A percentile compares a stretch with the other conserved stretches of the same genome.
phyloP scores from a whole-genome alignment of 2,329 filamentous ascomycete genomes.

The Trichophyton rubrum region DNA sequence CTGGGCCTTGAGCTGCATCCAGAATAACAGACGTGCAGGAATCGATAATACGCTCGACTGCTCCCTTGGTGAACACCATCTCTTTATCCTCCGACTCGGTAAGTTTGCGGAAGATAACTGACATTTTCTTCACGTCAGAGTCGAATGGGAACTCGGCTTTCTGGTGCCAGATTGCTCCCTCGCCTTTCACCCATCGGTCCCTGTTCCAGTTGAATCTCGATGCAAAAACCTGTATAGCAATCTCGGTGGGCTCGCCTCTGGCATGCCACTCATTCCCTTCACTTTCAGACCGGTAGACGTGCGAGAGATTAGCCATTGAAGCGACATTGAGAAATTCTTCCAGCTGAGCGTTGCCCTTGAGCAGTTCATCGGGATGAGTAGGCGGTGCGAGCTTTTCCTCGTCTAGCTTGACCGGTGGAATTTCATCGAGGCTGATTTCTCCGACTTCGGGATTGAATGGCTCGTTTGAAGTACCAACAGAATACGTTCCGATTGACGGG shows the following conservation, averaged over 20 bases:
- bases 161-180: conserved; percentile 43
- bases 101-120: conserved; percentile 46
- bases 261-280: conserved; percentile 43
- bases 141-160: conserved; percentile 62
- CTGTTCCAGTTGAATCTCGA: conserved; percentile 55
- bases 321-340: conserved; percentile 50
- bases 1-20: conserved; percentile 28
- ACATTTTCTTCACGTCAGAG: conserved; percentile 65
- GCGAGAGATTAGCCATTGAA: conserved; percentile 53
- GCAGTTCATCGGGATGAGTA: conserved; percentile 21
- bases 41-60: conserved; percentile 53
- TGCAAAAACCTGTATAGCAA: conserved; percentile 63
- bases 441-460: conserved; percentile 47
- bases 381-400: conserved; percentile 17
- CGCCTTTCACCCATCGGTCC: conserved; percentile 39
- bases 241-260: conserved; percentile 57
- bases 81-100: conserved; percentile 15
- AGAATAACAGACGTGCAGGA: conserved; percentile 45
- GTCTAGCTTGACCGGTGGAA: conserved; percentile 21
- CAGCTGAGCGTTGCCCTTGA: conserved; percentile 38
- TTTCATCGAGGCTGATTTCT: conserved; percentile 31
- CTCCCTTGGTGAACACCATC: conserved; percentile 30
- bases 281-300: conserved; percentile 44
- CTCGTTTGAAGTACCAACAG: conserved; percentile 43
- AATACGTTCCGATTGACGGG: conserved; percentile 45